Evolutionary conservation across 805 yeast genomes (phyloP), one percentile per base, ranked within the genome.

Genomic region (Starmerella bombicola): DNA sequence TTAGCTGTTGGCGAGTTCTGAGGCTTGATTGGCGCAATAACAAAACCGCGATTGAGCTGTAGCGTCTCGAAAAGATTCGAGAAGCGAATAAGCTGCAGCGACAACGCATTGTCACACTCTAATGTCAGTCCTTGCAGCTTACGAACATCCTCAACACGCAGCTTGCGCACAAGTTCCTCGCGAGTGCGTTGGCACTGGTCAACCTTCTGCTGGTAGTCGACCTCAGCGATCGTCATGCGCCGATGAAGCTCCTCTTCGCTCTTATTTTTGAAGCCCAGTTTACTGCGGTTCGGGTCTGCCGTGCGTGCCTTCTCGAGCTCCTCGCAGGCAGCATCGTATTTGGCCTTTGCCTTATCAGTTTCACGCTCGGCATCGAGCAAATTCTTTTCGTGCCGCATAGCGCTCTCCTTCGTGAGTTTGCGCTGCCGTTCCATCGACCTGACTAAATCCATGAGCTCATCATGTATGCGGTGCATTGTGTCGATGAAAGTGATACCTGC

Each of bases 81-180:
- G 59, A 79, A 88, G 56, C 85, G 84, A 53, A 82, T 88, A 41
- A 91, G 65, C 60, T 88, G 95, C 38, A 86, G 74, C 46, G 83
- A 74, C 68, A 88, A 65, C 8, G 96, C 97, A 36, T 83, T 75
- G 60, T 91, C 97, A 56, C 83, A 70, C 60, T 88, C 96, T 47
- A 86, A 65, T 42, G 85, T 76, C 47, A 84, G 65, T 55, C 81
- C 78, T 55, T 78, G 80, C 46, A 91, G 67, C 48, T 74, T 76
- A 45, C 73, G 71, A 5, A 83, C 75, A 30, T 73, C 71, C 42
- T 71, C 75, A 6, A 97, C 98, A 51, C 98, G 72, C 55, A 79
- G 80, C 18, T 71, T 68, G 53, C 71, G 68, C 42, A 83, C 62
- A 40, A 85, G 73, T 42, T 79, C 86, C 49, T 74, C 78, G 58